Conservation (phyloP, 2,329 filamentous ascomycete genomes). For the Trichothecium roseum region DNA sequence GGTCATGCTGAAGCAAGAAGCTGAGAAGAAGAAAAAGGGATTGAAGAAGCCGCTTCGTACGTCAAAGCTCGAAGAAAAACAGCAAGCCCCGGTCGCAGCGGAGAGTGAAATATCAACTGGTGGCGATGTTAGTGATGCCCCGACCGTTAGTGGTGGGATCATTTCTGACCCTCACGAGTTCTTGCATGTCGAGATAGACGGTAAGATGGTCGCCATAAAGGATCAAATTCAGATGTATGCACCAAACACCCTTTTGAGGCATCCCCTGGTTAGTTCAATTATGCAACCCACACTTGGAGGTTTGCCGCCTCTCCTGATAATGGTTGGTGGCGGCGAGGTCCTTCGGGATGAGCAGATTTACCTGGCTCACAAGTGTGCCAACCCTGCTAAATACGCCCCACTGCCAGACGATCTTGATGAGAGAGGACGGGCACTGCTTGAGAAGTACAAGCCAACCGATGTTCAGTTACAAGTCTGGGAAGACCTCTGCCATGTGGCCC, state of each 20-base stretch:
- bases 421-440: slow-evolving; percentile 46
- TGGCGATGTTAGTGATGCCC: slow-evolving; percentile 4
- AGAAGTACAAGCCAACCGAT: slow-evolving; percentile 69
- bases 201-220: slow-evolving; percentile 60
- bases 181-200: slow-evolving; percentile 61
- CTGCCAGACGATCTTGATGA: slow-evolving; percentile 52
- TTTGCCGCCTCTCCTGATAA: slow-evolving; percentile 75
- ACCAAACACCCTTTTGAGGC: slow-evolving; percentile 73
- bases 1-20: slow-evolving; percentile 38
- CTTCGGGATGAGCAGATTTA: slow-evolving; percentile 93
- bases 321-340: slow-evolving; percentile 80
- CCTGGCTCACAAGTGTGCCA: slow-evolving; percentile 85
- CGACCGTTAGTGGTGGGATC: slow-evolving; percentile 16
- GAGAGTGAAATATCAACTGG: slow-evolving; percentile 9
- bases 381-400: slow-evolving; percentile 68
- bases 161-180: slow-evolving; percentile 18
- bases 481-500: slow-evolving; percentile 82
- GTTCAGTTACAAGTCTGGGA: slow-evolving; percentile 97
- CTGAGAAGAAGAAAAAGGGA: slow-evolving; percentile 27
- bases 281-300: slow-evolving; percentile 85
- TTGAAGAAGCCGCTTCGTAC: background rate
- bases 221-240: slow-evolving; percentile 84
- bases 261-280: slow-evolving; percentile 83
- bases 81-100: slow-evolving; percentile 21
- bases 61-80: slow-evolving; percentile 16